phyloP scores from a whole-genome alignment of 805 yeast species.

The Lachancea dasiensis region DNA sequence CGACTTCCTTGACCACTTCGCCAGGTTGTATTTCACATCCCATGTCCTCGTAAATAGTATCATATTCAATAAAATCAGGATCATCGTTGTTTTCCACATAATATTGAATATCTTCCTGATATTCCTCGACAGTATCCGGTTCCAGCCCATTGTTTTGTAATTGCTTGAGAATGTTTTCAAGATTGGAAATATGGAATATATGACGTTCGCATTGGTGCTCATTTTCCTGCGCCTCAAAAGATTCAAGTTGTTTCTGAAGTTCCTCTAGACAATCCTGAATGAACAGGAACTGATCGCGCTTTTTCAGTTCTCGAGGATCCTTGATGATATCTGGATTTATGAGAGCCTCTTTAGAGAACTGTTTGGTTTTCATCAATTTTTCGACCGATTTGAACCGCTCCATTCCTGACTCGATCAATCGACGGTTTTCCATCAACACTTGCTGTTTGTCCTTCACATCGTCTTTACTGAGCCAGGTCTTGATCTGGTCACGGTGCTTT shows the following conservation, averaged over 20 bases:
- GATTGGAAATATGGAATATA: conserved; percentile 66
- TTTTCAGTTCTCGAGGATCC: conserved; percentile 78
- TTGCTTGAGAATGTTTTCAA: conserved; percentile 71
- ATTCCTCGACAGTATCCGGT: conserved; percentile 66
- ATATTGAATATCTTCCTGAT: conserved; percentile 86
- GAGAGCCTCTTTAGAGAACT: conserved; percentile 88
- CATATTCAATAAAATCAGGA: conserved; percentile 89
- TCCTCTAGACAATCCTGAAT: conserved; percentile 70
- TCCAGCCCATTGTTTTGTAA: conserved; percentile 77
- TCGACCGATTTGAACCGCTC: conserved; percentile 94
- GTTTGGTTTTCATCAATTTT: conserved; percentile 87
- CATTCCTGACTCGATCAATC: conserved; percentile 73
- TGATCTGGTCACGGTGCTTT: conserved; percentile 89
- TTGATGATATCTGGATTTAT: conserved; percentile 55
- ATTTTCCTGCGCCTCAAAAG: conserved; percentile 64
- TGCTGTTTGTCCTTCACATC: conserved; percentile 87
- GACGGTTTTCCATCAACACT: conserved; percentile 64
- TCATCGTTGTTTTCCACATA: conserved; percentile 92
- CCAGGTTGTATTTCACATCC: conserved; percentile 46
- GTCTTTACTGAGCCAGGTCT: conserved; percentile 87
- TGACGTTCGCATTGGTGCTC: conserved; percentile 65
- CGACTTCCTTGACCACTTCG: conserved; percentile 37
- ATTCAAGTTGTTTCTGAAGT: conserved; percentile 73
- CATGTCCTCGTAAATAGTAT: conserved; percentile 82
- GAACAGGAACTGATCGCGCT: conserved; percentile 65